A percentile compares a stretch with the other conserved stretches of the same genome.
Evolutionary conservation across 805 yeast genomes (phyloP).

Genomic region (Teunomyces aglyptinius): DNA sequence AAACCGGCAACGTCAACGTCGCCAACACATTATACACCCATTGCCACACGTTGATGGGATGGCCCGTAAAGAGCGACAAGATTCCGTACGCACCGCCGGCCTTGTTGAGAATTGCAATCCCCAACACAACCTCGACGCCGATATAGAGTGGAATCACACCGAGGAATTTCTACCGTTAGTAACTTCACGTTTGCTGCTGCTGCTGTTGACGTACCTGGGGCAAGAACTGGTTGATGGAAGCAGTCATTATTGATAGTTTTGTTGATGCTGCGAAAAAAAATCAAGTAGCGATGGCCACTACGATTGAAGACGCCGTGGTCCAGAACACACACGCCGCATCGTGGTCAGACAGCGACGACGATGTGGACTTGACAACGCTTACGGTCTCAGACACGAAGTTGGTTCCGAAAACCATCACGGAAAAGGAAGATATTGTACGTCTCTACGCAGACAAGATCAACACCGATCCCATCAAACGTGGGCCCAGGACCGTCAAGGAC

Average conservation of each 20-base stretch:
- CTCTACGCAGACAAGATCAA: slow-evolving; percentile 65
- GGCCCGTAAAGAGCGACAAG: slow-evolving; percentile 83
- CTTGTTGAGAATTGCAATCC: slow-evolving; percentile 77
- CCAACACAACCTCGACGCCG: slow-evolving; percentile 81
- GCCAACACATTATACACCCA: slow-evolving; percentile 76
- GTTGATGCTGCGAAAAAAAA: background rate
- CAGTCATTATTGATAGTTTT: background rate
- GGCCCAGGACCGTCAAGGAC: slow-evolving; percentile 66
- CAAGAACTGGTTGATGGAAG: slow-evolving; percentile 7
- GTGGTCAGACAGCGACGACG: slow-evolving; percentile 1
- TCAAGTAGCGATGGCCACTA: too few species aligned
- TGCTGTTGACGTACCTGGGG: slow-evolving; percentile 9
- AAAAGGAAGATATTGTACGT: slow-evolving; percentile 50
- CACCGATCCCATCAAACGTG: slow-evolving; percentile 56
- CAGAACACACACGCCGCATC: background rate
- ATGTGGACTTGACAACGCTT: background rate
- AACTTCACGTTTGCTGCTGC: background rate
- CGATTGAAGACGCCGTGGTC: too few species aligned
- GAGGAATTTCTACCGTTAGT: slow-evolving; percentile 1
- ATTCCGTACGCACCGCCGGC: slow-evolving; percentile 88
- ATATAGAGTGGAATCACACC: slow-evolving; percentile 67
- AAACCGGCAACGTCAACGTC: slow-evolving; percentile 60
- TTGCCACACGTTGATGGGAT: slow-evolving; percentile 77
- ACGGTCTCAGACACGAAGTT: background rate
- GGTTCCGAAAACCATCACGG: slow-evolving; percentile 27